Evolutionary conservation across 257 asterid genomes (phyloP), one percentile per base, ranked within the genome.

Genomic region (Nicotiana obtusifolia): DNA sequence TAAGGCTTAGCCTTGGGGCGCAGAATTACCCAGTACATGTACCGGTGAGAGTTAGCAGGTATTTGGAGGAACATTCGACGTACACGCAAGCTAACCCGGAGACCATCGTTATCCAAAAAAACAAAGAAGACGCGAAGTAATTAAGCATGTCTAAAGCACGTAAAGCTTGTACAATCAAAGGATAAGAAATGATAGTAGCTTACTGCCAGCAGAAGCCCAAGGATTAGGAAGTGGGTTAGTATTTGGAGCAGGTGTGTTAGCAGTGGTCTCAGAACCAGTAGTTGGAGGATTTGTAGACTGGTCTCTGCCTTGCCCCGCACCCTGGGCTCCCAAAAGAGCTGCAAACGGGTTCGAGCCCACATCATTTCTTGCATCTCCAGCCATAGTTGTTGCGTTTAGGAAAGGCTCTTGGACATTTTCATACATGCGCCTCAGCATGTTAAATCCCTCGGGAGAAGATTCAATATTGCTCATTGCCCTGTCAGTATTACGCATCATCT

Each of bases 401-500:
- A 90, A 81, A 60, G 94, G 92, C 85, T 90, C 91, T 81, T 90
- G 91, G 33, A 90, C 93, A 87, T 88, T 90, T 86, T 90, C 91
- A 83, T 90, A 90, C 93, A 90, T 87, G 53, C 91, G 89, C 85
- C 93, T 90, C 35, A 90, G 93, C 90, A 90, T 90, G 86, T 90
- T 90, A 80, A 90, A 90, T 65, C 93, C 93, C 87, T 88, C 93
- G 2, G 93, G 93, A 57, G 93, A 90, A 76, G 93, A 85, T 85
- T 90, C 93, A 69, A 88, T 90, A 82, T 90, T 90, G 77, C 93
- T 90, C 91, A 90, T 90, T 24, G 93, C 91, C 82, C 93, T 90
- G 86, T 90, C 93, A 17, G 91, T 90, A 81, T 88, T 87, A 20
- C 94, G 90, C 92, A 91, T 89, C 92, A 89, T 89, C 87, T 91